phyloP scores from a whole-genome alignment of 441 rosid genomes.

The Monsonia emarginata region DNA sequence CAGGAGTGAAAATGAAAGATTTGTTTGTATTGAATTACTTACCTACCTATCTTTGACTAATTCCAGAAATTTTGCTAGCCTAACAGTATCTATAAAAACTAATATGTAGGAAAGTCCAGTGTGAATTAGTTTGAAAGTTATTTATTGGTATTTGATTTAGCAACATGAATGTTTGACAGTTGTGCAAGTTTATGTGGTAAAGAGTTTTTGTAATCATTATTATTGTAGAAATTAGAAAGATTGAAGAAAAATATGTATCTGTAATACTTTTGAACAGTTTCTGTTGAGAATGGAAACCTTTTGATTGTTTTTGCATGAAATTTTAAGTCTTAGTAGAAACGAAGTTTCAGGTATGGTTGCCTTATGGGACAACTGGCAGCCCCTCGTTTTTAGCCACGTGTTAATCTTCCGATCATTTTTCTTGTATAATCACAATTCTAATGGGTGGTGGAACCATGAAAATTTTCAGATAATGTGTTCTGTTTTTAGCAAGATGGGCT shows the following conservation, averaged over 20 bases:
- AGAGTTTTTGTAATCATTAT: conserved; percentile 4
- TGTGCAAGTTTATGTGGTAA: neutral
- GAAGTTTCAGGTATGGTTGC: neutral
- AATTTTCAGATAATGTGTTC: conserved; percentile 4
- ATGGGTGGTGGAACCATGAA: conserved; percentile 7
- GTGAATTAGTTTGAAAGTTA: neutral
- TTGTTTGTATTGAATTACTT: conserved; percentile 7
- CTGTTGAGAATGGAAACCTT: neutral
- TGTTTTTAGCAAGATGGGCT: neutral
- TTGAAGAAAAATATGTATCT: neutral
- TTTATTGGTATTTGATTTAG: neutral
- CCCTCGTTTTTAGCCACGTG: neutral
- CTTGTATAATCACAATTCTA: conserved; percentile 2
- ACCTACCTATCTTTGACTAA: conserved; percentile 18
- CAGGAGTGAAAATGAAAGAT: conserved; percentile 19
- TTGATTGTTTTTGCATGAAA: conserved; percentile 9
- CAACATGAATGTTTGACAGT: neutral
- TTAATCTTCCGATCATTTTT: neutral
- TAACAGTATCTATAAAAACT: neutral
- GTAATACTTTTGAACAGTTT: neutral
- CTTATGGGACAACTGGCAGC: neutral
- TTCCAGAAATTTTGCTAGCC: neutral
- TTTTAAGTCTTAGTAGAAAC: neutral
- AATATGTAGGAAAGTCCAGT: neutral
- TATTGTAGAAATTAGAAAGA: neutral